Evolutionary conservation across 192 early-diverging fungal species (phyloP).

Genomic region (Entrophospora sp.): DNA sequence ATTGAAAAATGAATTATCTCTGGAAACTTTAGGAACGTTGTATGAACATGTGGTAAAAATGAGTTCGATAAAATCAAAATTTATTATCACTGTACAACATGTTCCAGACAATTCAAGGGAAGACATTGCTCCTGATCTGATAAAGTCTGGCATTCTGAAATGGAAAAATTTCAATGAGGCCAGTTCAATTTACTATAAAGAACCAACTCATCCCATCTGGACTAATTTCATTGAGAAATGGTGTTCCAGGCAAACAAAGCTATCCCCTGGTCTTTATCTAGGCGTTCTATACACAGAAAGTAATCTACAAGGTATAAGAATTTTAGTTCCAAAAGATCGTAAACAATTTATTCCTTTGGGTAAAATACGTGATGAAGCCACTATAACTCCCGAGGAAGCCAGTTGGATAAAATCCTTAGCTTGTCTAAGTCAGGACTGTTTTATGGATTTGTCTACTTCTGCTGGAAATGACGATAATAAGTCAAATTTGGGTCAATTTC

Average conservation of each 20-base stretch:
- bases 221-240: conserved; percentile 19
- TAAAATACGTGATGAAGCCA: conserved; percentile 29
- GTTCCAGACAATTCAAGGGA: conserved; percentile 23
- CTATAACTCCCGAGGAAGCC: conserved; percentile 29
- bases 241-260: conserved; percentile 26
- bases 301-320: conserved; percentile 32
- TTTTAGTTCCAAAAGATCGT: conserved; percentile 32
- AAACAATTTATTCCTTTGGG: conserved; percentile 37
- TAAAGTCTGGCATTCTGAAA: conserved; percentile 26
- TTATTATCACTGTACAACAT: conserved; percentile 36
- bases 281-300: conserved; percentile 42
- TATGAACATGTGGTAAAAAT: conserved; percentile 35
- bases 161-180: conserved; percentile 30
- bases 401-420: conserved; percentile 32
- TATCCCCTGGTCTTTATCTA: conserved; percentile 35
- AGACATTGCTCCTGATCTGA: conserved; percentile 26
- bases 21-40: conserved; percentile 24
- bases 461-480: neutral
- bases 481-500: conserved; percentile 13
- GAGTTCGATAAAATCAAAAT: conserved; percentile 28
- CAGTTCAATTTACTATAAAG: conserved; percentile 18
- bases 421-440: conserved; percentile 18
- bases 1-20: conserved; percentile 19
- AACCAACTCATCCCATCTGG: conserved; percentile 15
- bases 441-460: conserved; percentile 19